phyloP scores from a whole-genome alignment of 2,329 filamentous ascomycete genomes.

The Ophiognomonia clavigignenti-juglandacearum region DNA sequence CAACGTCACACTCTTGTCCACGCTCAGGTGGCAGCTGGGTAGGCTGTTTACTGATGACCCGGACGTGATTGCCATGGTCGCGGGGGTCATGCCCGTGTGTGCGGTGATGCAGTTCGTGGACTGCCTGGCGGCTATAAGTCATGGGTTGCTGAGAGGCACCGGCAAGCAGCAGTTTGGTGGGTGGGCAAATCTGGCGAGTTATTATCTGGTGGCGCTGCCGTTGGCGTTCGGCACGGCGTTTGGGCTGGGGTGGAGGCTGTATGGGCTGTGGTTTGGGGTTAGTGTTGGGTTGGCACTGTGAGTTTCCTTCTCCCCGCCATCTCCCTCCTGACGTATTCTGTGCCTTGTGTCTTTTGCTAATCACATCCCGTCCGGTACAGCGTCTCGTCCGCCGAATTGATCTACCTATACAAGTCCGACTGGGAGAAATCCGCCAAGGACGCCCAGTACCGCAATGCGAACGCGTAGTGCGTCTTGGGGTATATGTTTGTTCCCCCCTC shows the following conservation, averaged over 20 bases:
- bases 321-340: slow-evolving; percentile 12
- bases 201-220: slow-evolving; percentile 83
- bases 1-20: slow-evolving; percentile 67
- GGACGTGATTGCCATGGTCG: slow-evolving; percentile 64
- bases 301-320: slow-evolving; percentile 24
- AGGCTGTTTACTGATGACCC: slow-evolving; percentile 71
- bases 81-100: slow-evolving; percentile 69
- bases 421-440: slow-evolving; percentile 51
- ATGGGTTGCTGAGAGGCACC: slow-evolving; percentile 80
- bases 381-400: slow-evolving; percentile 49
- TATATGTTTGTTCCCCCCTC: no score
- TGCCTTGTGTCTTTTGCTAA: neutral
- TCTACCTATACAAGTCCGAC: slow-evolving; percentile 45
- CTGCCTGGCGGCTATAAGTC: slow-evolving; percentile 70
- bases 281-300: slow-evolving; percentile 64
- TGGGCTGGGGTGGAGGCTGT: slow-evolving; percentile 68
- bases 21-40: slow-evolving; percentile 69
- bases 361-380: no score
- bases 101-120: slow-evolving; percentile 91
- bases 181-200: slow-evolving; percentile 79
- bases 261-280: slow-evolving; percentile 77
- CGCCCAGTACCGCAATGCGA: slow-evolving; percentile 46
- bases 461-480: no score
- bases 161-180: slow-evolving; percentile 87
- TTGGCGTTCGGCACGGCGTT: slow-evolving; percentile 77